Evolutionary conservation across 306 rosid species (phyloP), one percentile per base, ranked within the genome.

Genomic region (Malus fusca): DNA sequence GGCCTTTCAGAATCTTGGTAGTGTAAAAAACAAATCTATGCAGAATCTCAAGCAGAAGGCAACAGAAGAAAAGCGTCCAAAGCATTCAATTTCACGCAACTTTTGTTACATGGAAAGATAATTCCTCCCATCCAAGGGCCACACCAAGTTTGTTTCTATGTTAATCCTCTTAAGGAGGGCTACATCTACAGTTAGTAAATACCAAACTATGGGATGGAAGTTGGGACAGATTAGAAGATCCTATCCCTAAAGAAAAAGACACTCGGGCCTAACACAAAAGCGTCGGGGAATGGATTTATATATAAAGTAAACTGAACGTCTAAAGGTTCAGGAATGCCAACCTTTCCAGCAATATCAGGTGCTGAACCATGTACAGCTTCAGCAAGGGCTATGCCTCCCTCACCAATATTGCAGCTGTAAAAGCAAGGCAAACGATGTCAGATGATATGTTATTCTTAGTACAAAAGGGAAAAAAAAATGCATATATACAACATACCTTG

Each of bases 361-460:
- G 99, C 99, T 30, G 99, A 96, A 87, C 99, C 99, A 80, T 96
- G 99, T 61, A 96, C 99, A 79, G 99, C 99, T 88, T 96, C 99
- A 72, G 99, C 99, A 73, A 96, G 99, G 68, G 99, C 98, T 69
- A 96, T 92, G 55, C 99, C 99, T 69, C 98, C 98, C 87, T 90
- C 97, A 33, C 99, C 99, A 76, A 96, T 96, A 84, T 96, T 96
- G 85, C 92, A 87, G 90, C 99, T 95, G 82, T 56, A 85, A 59
- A 65, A 21, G 23, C 65, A 15, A 63, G 72, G 63, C 43, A 69
- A 74, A 66, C 22, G 14, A 4, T 35, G 67, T 89, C 77, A 83
- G 87, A 85, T 42, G 77, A 69, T 79, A 23, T 11, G 37, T 72
- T 12, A 63, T 25, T 22, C 5, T 17, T 31, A 42, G 42, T 46